Percentiles rank a stretch among this genome's conserved stretches.
Conservation (phyloP, 352 stramenopile species). For the Poterioochromonas sp. region DNA sequence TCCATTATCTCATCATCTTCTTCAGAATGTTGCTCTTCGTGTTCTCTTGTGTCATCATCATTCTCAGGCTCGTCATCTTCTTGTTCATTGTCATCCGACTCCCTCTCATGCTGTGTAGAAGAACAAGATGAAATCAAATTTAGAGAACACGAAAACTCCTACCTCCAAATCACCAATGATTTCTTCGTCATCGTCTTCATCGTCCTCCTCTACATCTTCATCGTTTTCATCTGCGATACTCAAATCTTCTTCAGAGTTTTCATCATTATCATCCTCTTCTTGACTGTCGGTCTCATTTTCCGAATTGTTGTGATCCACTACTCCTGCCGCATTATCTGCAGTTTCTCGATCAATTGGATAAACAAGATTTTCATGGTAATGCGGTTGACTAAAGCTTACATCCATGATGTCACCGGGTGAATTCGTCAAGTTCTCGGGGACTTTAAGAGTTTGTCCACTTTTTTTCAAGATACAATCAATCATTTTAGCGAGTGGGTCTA, state of each 20-base stretch:
- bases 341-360: background rate
- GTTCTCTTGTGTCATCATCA: background rate
- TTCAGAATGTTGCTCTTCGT: background rate
- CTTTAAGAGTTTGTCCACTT: no score
- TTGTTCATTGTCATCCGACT: background rate
- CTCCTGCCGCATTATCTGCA: background rate
- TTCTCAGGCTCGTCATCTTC: background rate
- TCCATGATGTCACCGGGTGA: no score
- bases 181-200: conserved; percentile 7
- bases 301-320: background rate
- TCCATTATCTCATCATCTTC: background rate
- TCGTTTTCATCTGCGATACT: background rate
- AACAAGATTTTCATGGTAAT: background rate
- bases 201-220: background rate
- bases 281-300: background rate
- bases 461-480: no score
- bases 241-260: background rate
- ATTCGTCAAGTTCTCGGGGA: no score
- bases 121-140: no score
- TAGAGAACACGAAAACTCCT: no score
- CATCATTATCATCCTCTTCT: conserved; percentile 1
- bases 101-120: no score
- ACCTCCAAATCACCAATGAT: no score
- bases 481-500: no score
- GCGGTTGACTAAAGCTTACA: no score